These are phyloP conservation scores for Botrytis squamosa DNA, from an alignment of 2,329 filamentous ascomycete species.

Conservation along the genomic window DNA sequence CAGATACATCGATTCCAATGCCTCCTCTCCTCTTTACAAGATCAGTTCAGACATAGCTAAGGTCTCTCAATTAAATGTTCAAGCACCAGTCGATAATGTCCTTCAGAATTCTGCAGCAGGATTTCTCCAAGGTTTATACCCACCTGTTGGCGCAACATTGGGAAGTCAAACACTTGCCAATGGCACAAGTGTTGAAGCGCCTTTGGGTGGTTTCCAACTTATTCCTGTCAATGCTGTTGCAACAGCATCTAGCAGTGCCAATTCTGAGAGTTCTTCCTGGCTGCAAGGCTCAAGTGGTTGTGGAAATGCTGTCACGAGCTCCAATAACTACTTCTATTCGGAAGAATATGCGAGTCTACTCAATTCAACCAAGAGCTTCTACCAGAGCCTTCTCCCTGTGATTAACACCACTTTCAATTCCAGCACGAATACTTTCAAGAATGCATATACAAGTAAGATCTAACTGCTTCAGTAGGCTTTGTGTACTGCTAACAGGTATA, in stretches of 20 bases:
- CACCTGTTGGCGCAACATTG: conserved; percentile 59
- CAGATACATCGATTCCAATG: conserved; percentile 67
- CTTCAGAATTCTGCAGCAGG: conserved; percentile 76
- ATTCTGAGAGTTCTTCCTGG: conserved; percentile 57
- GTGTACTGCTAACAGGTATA: conserved; percentile 33
- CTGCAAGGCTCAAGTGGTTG: conserved; percentile 59
- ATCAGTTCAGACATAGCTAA: conserved; percentile 67
- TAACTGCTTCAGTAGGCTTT: background rate
- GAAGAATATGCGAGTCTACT: conserved; percentile 47
- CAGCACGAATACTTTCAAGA: conserved; percentile 53
- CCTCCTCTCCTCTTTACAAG: conserved; percentile 59
- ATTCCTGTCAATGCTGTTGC: conserved; percentile 68
- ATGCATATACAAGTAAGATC: conserved; percentile 59
- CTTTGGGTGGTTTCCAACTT: conserved; percentile 79
- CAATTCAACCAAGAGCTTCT: conserved; percentile 58
- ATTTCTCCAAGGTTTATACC: conserved; percentile 86
- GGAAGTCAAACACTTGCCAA: conserved; percentile 67
- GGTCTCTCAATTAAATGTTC: conserved; percentile 68
- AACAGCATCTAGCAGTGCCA: conserved; percentile 51
- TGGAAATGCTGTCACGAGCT: conserved; percentile 53
- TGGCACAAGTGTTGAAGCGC: conserved; percentile 62
- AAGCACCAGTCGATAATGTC: conserved; percentile 71
- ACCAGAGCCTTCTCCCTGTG: conserved; percentile 53
- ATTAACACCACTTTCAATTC: conserved; percentile 52
- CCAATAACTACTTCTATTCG: conserved; percentile 54